Evolutionary conservation across 345 rosid species (phyloP).

Genomic region (Moringa oleifera): DNA sequence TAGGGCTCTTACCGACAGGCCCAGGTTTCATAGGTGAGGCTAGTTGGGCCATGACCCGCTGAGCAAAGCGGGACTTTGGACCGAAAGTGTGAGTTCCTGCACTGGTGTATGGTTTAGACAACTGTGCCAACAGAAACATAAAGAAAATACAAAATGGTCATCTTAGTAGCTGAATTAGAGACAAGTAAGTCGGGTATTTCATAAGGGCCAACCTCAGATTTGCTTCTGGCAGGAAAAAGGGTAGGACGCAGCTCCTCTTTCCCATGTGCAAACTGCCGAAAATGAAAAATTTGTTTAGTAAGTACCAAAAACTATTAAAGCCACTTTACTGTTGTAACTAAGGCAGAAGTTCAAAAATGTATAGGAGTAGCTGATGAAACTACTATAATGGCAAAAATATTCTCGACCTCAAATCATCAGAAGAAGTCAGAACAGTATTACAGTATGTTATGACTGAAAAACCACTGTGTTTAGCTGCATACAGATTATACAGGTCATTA

Average conservation of each 20-base stretch:
- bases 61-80: slow-evolving; percentile 22
- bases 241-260: slow-evolving; percentile 36
- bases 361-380: background rate
- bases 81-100: slow-evolving; percentile 17
- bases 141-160: slow-evolving; percentile 6
- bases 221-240: slow-evolving; percentile 25
- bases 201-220: slow-evolving; percentile 29
- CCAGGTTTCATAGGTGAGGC: slow-evolving; percentile 5
- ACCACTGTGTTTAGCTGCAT: background rate
- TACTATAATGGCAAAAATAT: background rate
- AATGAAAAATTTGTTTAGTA: slow-evolving; percentile 2
- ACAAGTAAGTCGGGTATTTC: background rate
- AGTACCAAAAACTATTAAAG: background rate
- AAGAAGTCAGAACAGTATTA: background rate
- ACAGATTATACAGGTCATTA: slow-evolving; percentile 3
- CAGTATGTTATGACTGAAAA: slow-evolving; percentile 1
- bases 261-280: slow-evolving; percentile 44
- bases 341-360: background rate
- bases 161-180: slow-evolving; percentile 1
- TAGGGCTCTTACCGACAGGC: background rate
- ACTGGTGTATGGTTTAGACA: slow-evolving; percentile 20
- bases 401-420: background rate
- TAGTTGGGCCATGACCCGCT: slow-evolving; percentile 8
- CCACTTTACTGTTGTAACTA: background rate
- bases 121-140: slow-evolving; percentile 18